These are phyloP conservation scores for Elongisporangium anandrum DNA, from an alignment of 352 stramenopile genomes.

Conservation along the genomic window DNA sequence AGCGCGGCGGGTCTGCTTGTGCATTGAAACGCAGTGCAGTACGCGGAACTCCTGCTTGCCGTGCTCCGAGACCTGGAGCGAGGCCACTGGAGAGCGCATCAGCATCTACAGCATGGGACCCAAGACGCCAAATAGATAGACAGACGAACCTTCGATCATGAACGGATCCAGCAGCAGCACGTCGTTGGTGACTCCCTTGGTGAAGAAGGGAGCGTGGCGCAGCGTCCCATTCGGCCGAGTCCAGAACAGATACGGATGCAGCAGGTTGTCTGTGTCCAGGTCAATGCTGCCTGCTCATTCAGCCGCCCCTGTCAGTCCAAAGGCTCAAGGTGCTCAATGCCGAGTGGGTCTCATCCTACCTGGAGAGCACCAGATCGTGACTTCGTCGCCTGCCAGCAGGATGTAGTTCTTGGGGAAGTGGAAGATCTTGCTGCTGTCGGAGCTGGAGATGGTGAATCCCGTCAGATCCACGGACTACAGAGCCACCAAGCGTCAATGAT, in stretches of 20 bases:
- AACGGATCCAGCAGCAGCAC: conserved; percentile 70
- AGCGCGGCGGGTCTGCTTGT: conserved; percentile 20
- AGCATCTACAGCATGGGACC: background rate
- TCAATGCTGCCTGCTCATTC: conserved; percentile 30
- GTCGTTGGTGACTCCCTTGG: conserved; percentile 36
- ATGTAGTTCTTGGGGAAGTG: conserved; percentile 65
- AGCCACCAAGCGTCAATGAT: background rate
- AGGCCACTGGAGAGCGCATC: conserved; percentile 33
- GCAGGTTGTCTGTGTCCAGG: conserved; percentile 69
- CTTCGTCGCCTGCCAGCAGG: conserved; percentile 67
- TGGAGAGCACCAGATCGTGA: conserved; percentile 78
- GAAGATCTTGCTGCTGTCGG: conserved; percentile 45
- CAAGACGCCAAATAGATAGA: background rate
- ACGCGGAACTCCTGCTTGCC: conserved; percentile 77
- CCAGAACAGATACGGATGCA: conserved; percentile 83
- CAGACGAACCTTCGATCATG: conserved; percentile 54
- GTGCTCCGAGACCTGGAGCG: conserved; percentile 53
- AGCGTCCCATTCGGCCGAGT: conserved; percentile 51
- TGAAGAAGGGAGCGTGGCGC: conserved; percentile 60
- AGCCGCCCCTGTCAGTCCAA: background rate
- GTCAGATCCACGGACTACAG: conserved; percentile 56
- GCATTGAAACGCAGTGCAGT: conserved; percentile 60
- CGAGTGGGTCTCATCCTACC: conserved; percentile 6
- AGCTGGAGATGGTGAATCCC: conserved; percentile 49
- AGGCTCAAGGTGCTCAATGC: background rate